Evolutionary conservation across 208 protist genomes (phyloP).

Genomic region (Acanthamoeba healyi): DNA sequence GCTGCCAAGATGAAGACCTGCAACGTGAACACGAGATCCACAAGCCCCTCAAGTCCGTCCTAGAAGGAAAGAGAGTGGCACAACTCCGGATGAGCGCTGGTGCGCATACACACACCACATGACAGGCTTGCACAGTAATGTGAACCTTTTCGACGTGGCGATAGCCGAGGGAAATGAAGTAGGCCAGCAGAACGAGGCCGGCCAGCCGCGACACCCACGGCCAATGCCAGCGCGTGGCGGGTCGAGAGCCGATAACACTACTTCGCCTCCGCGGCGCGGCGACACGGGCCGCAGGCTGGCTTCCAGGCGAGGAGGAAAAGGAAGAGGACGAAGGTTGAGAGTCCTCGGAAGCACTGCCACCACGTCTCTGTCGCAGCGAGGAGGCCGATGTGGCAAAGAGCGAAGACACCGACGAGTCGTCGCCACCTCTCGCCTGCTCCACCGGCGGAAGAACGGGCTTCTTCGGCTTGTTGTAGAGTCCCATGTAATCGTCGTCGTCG

Average conservation of each 20-base stretch:
- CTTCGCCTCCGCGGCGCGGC: not conserved
- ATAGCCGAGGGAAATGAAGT: not conserved
- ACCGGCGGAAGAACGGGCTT: not conserved
- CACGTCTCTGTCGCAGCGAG: not conserved
- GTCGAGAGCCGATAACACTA: not conserved
- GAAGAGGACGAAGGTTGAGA: not conserved
- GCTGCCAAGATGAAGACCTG: conserved; percentile 1
- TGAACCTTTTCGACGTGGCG: not conserved
- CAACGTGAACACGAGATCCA: not conserved
- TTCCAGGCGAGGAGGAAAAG: not conserved
- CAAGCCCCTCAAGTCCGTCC: not conserved
- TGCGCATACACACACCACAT: no score
- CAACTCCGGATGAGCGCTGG: no score
- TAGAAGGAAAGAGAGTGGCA: not conserved
- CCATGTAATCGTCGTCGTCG: conserved; percentile 27
- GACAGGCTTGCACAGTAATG: no score
- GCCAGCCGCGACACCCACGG: not conserved
- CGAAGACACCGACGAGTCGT: not conserved
- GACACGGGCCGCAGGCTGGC: not conserved
- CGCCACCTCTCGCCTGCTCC: not conserved
- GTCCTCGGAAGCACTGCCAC: not conserved
- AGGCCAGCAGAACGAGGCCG: not conserved
- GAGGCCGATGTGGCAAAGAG: conserved; percentile 19
- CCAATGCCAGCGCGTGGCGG: conserved; percentile 5
- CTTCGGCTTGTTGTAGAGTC: conserved; percentile 31